Base-by-base conservation (phyloP, 2,329 filamentous ascomycete species). In the Boeremia lycopersici region DNA sequence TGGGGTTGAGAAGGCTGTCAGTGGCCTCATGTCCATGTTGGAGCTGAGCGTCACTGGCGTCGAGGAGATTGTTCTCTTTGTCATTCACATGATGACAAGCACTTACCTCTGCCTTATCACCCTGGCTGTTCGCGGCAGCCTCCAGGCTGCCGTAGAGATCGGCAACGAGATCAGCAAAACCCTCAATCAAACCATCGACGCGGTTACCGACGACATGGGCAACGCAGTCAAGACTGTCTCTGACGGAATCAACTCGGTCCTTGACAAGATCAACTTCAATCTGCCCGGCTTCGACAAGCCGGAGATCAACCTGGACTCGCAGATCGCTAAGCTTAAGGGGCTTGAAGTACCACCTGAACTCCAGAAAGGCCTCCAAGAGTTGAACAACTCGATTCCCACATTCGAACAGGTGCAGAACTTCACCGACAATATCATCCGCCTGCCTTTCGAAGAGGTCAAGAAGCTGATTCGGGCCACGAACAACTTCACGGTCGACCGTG, bases 21-120 rank as follows among this genome's bases (percentile, higher is more conserved):
- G 86, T 59, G 93, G 86, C 43, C 83, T 98, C 73, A 90, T 95
- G 74, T 81, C 86, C 36, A 86, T 95, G 77, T 82, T 98, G 45
- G 81, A 87, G 57, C 81, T 98, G 71, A 87, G 89, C 56, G 81
- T 98, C 61, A 93, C 89, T 28, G 92, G 86, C 35, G 87, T 98
- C 11, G 89, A 96, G 76, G 87, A 89, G 71, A 88, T 98, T 48
- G 87, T 97, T 59, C 81, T 97, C 61, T 99, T 97, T 77, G 85
- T 92, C 72, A 92, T 99, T 78, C 91, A 96, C 74, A 88, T 97
- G 77, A 84, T 96, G 77, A 93, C 91, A 39, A 89, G 88, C 45
- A 97, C 92, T 13, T 97, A 96, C 70, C 83, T 91, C 62, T 99
- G 95, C 70, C 83, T 99, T 47, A 90, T 96, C 70, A 90, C 90